Conservation (phyloP, 768 basidiomycete species). For the Suillus occidentalis region DNA sequence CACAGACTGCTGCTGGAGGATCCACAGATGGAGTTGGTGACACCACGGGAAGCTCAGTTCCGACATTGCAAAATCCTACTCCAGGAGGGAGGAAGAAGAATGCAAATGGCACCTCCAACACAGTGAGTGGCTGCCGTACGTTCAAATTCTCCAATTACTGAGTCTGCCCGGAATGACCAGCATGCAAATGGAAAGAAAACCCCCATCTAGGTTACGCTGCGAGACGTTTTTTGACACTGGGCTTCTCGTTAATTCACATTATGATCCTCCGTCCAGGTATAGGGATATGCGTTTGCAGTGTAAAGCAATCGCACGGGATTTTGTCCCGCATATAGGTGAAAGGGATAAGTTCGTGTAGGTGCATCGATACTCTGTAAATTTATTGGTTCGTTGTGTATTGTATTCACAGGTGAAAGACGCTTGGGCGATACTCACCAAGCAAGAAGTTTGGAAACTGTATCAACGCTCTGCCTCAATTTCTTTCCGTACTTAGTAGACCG, state of each 20-base stretch:
- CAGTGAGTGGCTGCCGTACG: neutral
- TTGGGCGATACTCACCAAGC: neutral
- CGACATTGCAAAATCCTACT: neutral
- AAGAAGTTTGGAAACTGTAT: neutral
- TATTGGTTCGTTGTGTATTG: neutral
- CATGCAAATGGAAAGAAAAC: neutral
- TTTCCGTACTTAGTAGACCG: constrained; percentile 10
- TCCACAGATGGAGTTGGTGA: neutral
- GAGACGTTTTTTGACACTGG: neutral
- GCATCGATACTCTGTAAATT: neutral
- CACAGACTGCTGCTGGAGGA: neutral
- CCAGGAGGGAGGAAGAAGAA: neutral
- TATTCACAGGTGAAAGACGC: neutral
- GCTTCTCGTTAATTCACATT: no score
- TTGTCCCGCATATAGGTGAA: neutral
- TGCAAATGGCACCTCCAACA: neutral
- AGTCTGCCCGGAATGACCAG: neutral
- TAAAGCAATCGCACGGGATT: neutral
- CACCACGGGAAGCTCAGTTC: neutral
- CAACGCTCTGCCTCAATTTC: constrained; percentile 8
- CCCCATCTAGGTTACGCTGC: neutral
- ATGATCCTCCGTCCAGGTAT: neutral
- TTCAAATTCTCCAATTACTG: neutral
- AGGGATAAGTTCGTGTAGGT: neutral
- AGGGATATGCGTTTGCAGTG: neutral